phyloP scores from a whole-genome alignment of 306 rosid genomes.

The Cucumis hystrix region DNA sequence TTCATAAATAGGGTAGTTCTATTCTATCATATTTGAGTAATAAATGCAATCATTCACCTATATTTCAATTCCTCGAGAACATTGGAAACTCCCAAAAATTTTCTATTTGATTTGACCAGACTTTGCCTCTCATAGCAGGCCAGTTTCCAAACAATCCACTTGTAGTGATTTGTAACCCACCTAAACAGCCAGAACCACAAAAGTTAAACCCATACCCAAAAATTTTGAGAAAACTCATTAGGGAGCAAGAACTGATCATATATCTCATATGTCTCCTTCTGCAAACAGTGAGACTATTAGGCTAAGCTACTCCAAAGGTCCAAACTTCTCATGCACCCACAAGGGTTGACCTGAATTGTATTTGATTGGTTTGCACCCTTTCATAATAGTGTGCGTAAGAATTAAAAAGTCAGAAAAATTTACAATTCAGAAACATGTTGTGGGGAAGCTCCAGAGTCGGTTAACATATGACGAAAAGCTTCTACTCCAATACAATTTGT shows the following conservation, averaged over 20 bases:
- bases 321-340: constrained; percentile 1
- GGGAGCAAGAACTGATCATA: not conserved
- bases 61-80: constrained; percentile 89
- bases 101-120: constrained; percentile 39
- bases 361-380: not conserved
- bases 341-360: not conserved
- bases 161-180: constrained; percentile 87
- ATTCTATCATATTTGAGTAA: not conserved
- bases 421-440: constrained; percentile 65
- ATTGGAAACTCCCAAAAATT: constrained; percentile 42
- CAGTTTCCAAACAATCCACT: constrained; percentile 92
- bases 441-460: constrained; percentile 45
- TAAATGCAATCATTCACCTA: constrained; percentile 29
- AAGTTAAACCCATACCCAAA: not conserved
- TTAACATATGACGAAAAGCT: constrained; percentile 47
- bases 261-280: not conserved
- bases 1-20: constrained; percentile 5
- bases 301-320: not conserved
- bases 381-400: not conserved
- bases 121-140: constrained; percentile 70
- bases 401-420: constrained; percentile 18
- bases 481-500: constrained; percentile 45
- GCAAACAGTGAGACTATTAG: not conserved
- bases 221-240: not conserved
- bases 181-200: constrained; percentile 26